Evolutionary conservation across 1,139 yeast genomes (phyloP).

Genomic region (Scheffersomyces illinoinensis): DNA sequence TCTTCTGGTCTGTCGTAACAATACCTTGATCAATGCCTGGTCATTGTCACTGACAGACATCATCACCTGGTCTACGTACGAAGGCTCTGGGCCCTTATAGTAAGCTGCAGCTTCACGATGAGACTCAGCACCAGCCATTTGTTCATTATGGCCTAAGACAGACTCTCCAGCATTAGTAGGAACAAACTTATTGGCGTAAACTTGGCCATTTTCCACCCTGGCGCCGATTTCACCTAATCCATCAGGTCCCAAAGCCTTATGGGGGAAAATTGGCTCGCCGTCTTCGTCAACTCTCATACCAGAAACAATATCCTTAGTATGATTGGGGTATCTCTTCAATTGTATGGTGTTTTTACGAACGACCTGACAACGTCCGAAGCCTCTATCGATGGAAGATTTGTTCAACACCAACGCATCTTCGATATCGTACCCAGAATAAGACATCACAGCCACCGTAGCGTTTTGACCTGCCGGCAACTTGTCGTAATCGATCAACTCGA

Average conservation of each 20-base stretch:
- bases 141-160: constrained; percentile 47
- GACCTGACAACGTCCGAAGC: constrained; percentile 98
- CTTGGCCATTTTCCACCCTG: constrained; percentile 88
- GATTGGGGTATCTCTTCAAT: constrained; percentile 89
- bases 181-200: constrained; percentile 87
- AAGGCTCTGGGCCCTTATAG: constrained; percentile 93
- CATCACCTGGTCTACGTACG: constrained; percentile 96
- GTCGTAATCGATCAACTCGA: constrained; percentile 92
- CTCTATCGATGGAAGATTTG: constrained; percentile 91
- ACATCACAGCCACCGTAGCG: constrained; percentile 99
- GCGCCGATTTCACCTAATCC: constrained; percentile 97
- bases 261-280: constrained; percentile 82
- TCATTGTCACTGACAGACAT: constrained; percentile 94
- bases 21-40: constrained; percentile 88
- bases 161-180: constrained; percentile 87
- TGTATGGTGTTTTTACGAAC: constrained; percentile 88
- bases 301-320: constrained; percentile 84
- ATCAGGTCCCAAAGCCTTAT: constrained; percentile 85
- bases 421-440: constrained; percentile 98
- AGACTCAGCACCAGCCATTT: constrained; percentile 43
- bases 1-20: constrained; percentile 92
- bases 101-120: constrained; percentile 89
- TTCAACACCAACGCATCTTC: constrained; percentile 97
- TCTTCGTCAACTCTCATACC: constrained; percentile 88
- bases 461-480: constrained; percentile 98